Conservation (phyloP, 768 basidiomycete species). For the Gymnopilus junonius region DNA sequence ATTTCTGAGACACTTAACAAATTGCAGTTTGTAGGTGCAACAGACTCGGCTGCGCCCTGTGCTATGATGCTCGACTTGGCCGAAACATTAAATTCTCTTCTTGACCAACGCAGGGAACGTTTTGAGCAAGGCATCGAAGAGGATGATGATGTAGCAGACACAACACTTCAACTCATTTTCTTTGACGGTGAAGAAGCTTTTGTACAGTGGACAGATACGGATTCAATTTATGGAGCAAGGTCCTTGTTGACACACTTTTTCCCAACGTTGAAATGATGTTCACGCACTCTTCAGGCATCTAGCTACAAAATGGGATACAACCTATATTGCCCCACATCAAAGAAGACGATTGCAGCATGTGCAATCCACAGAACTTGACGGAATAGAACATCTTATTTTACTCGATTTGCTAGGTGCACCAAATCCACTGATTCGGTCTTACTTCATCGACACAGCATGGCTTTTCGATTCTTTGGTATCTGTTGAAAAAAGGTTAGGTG, state of each 20-base stretch:
- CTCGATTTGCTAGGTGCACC: conserved; percentile 89
- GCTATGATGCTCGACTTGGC: conserved; percentile 94
- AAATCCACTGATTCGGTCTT: conserved; percentile 77
- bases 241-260: conserved; percentile 27
- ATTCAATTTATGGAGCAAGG: conserved; percentile 97
- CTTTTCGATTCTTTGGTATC: conserved; percentile 78
- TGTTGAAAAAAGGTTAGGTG: conserved; percentile 73
- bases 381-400: conserved; percentile 90
- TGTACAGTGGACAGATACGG: conserved; percentile 82
- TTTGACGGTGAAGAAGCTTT: conserved; percentile 99
- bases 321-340: conserved; percentile 62
- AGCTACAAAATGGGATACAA: conserved; percentile 80
- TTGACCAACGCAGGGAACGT: conserved; percentile 62
- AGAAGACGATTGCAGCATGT: conserved; percentile 62
- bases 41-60: conserved; percentile 95
- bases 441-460: conserved; percentile 91
- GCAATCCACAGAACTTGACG: conserved; percentile 66
- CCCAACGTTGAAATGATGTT: background rate
- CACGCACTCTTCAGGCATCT: conserved; percentile 65
- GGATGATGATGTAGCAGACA: conserved; percentile 80
- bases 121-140: conserved; percentile 60
- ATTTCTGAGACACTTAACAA: conserved; percentile 5
- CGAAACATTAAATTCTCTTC: conserved; percentile 74
- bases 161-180: conserved; percentile 90
- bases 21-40: conserved; percentile 91